Base-by-base conservation (phyloP, 1,284 basidiomycete species). In the Meripilus lineatus region DNA sequence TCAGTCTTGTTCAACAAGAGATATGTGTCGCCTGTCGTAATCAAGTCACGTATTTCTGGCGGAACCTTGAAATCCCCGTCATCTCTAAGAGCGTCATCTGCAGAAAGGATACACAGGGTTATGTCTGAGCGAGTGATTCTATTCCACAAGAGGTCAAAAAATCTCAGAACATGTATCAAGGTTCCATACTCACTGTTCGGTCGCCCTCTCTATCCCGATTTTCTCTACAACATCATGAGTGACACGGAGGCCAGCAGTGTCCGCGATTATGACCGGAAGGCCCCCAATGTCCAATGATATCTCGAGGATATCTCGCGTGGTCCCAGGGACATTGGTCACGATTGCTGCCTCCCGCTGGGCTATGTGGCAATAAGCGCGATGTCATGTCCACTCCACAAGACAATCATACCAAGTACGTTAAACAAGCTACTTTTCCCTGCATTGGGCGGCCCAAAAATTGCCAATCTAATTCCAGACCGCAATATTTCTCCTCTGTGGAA, bases 391-490 rank as follows among this genome's bases (percentile, higher is more conserved):
- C 28, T 30, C 10, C 8, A 30, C n/a, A n/a, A n/a, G 28, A 30
- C 28, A 18, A 23, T 28, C 70, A n/a, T 50, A 84, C 89, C 87
- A 7, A 93, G 66, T 58, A 82, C 85, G 57, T 93, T 93, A 26
- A 93, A 71, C 17, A 93, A 62, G 50, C 80, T 89, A 54, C 86
- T 90, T 65, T 94, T 94, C 28, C 91, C 91, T 1, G 85, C 90
- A 56, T 95, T 95, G 0, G 92, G 89, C 15, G 90, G 88, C 0
- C 91, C 91, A 58, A 93, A 92, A 36, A 95, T 90, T 5, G 86
- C 84, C 5, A 94, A 69, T 26, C 79, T 78, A 32, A 93, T 75
- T 0, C 92, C 92, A 1, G 80, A 78, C n/a, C 85, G 79, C 45
- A 93, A 67, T 39, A 93, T 83, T 60, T 94, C 91, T 0, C 90